These are phyloP conservation scores for Nannochloris sp. DNA, from an alignment of 139 green algal species.

Conservation along the genomic window DNA sequence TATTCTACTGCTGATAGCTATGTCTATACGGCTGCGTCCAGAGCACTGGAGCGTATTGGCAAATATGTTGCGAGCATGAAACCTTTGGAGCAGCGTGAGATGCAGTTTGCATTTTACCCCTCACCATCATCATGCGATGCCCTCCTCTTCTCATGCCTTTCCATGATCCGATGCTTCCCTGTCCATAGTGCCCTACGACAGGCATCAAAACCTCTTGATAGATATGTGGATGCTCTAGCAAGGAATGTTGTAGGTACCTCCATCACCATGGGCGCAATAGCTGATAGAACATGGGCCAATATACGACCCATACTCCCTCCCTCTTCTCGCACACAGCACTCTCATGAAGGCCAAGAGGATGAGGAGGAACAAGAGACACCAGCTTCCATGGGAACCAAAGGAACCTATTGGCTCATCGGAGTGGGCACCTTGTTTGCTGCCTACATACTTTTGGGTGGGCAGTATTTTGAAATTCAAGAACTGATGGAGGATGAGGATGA, in stretches of 20 bases:
- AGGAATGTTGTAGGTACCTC: background rate
- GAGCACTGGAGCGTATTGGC: too few species aligned
- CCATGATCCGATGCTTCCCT: conserved; percentile 14
- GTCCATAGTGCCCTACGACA: conserved; percentile 17
- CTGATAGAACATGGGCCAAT: background rate
- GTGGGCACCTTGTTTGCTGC: conserved; percentile 16
- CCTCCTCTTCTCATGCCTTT: conserved; percentile 14
- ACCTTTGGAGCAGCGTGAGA: background rate
- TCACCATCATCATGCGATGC: conserved; percentile 16
- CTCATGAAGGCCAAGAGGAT: background rate
- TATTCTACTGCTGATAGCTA: too few species aligned
- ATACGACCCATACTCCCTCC: background rate
- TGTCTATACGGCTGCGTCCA: too few species aligned
- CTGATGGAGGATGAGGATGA: background rate
- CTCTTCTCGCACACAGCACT: background rate
- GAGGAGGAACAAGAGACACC: background rate
- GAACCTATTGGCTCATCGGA: conserved; percentile 25
- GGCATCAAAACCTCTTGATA: conserved; percentile 1
- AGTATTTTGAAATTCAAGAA: conserved; percentile 22
- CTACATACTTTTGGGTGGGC: conserved; percentile 15
- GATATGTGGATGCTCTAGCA: conserved; percentile 9
- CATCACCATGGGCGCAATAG: background rate
- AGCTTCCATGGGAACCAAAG: conserved; percentile 1
- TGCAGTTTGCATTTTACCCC: conserved; percentile 11
- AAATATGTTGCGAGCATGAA: background rate